Evolutionary conservation across 2,329 filamentous ascomycete species (phyloP), one percentile per base, ranked within the genome.

Genomic region (Beauveria sp.): DNA sequence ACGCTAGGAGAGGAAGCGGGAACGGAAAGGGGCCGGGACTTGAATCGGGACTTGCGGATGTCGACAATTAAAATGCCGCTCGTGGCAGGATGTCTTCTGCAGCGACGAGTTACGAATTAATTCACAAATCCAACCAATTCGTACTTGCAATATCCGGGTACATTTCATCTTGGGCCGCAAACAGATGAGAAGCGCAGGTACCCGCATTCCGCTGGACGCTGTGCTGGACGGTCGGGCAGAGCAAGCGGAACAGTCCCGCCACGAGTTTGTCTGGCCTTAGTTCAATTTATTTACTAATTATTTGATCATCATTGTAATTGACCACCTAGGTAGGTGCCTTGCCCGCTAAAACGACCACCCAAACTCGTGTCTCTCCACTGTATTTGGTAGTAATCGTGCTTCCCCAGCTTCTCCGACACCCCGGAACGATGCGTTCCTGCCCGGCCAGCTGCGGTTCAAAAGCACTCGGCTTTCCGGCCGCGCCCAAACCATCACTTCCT

Each of bases 361-460:
- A 48, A 48, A n/a, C 18, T 46, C 14, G 40, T 9, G 18, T 28
- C 16, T 24, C 42, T n/a, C 54, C 54, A 57, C 43, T 57, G 54
- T 46, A 57, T 6, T 48, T 46, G 22, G 38, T n/a, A 18, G 12
- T 24, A n/a, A n/a, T 56, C 9, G 54, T 46, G 31, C 48, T 52
- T 52, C 57, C 57, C 57, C 57, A 60, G 40, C 57, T 60, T 60
- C 38, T 26, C 46, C 34, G 18, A 22, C 51, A 42, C 46, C 45
- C 56, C 56, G 56, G 55, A 58, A 49, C 38, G 55, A 16, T 38
- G 31, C 43, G 26, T 46, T 57, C 54, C 12, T 24, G 14, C 48
- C 59, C 61, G 61, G 61, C 61, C 56, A 63, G 56, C 52, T 24
- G 24, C 61, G 61, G 61, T 49, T 60, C 34, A 54, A 55, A 54